phyloP scores from a whole-genome alignment of 2,329 filamentous ascomycete genomes.

The Ustulina deusta region DNA sequence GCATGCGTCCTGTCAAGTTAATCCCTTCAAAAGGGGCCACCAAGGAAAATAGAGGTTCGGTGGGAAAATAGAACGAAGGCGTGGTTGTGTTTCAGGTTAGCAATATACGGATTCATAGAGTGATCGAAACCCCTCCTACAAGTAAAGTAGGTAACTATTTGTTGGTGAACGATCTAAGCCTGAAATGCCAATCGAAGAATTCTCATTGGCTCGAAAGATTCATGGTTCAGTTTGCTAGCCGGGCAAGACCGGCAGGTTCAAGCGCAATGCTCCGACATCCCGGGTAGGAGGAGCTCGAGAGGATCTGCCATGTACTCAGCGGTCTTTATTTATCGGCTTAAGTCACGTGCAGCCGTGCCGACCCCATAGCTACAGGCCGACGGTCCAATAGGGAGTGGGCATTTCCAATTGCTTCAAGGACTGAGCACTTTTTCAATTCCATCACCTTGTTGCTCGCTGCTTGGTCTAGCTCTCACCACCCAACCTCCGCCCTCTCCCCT shows the following conservation, averaged over 20 bases:
- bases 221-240: neutral
- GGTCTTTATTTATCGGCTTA: slow-evolving; percentile 19
- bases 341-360: slow-evolving; percentile 33
- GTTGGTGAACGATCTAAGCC: too few species aligned
- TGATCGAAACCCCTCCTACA: too few species aligned
- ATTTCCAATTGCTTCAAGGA: slow-evolving; percentile 52
- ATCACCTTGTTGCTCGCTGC: too few species aligned
- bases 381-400: slow-evolving; percentile 46
- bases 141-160: too few species aligned
- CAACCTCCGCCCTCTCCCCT: slow-evolving; percentile 43
- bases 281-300: slow-evolving; percentile 8
- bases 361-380: slow-evolving; percentile 34
- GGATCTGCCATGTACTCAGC: neutral
- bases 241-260: slow-evolving; percentile 20
- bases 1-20: neutral
- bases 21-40: too few species aligned
- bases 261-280: slow-evolving; percentile 7
- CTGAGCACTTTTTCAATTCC: slow-evolving; percentile 51
- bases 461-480: slow-evolving; percentile 43
- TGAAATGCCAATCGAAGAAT: too few species aligned
- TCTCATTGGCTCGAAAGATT: too few species aligned
- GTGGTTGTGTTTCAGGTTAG: neutral
- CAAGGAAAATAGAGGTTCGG: neutral
- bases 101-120: too few species aligned
- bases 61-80: neutral